Percentiles rank a stretch among this genome's conserved stretches.
phyloP scores from a whole-genome alignment of 1,284 basidiomycete genomes.

The Irpex sp. region DNA sequence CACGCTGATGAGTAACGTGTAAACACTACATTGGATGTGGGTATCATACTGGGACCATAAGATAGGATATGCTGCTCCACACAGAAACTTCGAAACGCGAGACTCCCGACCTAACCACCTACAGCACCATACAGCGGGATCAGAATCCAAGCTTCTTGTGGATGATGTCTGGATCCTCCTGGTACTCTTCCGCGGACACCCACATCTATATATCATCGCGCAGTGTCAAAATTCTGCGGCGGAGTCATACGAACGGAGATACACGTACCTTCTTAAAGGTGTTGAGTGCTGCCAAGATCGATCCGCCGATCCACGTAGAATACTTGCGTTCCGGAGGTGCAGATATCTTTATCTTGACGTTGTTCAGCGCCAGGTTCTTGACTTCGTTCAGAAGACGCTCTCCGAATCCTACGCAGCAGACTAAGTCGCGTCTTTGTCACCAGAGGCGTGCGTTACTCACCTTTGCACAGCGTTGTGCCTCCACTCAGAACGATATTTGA shows the following conservation, averaged over 20 bases:
- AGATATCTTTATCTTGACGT: slow-evolving; percentile 99
- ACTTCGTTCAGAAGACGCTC: slow-evolving; percentile 94
- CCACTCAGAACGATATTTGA: slow-evolving; percentile 97
- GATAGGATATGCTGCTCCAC: neutral
- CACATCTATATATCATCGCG: slow-evolving; percentile 69
- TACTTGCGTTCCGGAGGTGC: slow-evolving; percentile 99
- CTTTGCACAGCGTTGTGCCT: slow-evolving; percentile 92
- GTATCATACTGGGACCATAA: neutral
- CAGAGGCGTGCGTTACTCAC: slow-evolving; percentile 37
- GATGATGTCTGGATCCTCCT: slow-evolving; percentile 98
- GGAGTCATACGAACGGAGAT: neutral
- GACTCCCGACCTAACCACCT: neutral
- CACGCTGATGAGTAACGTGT: neutral
- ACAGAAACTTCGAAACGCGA: neutral
- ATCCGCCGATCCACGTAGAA: slow-evolving; percentile 99
- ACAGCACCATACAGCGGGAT: neutral
- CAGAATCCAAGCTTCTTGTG: slow-evolving; percentile 87
- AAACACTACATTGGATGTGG: slow-evolving; percentile 2
- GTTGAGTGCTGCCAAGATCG: slow-evolving; percentile 90
- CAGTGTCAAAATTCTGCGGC: neutral
- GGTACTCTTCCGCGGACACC: slow-evolving; percentile 99
- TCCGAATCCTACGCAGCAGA: slow-evolving; percentile 73
- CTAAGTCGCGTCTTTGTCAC: neutral
- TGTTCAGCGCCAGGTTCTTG: slow-evolving; percentile 94
- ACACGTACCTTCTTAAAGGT: slow-evolving; percentile 91